These are phyloP conservation scores for Saccharomyces hybrid DNA, from an alignment of 1,139 yeast genomes.

Conservation along the genomic window DNA sequence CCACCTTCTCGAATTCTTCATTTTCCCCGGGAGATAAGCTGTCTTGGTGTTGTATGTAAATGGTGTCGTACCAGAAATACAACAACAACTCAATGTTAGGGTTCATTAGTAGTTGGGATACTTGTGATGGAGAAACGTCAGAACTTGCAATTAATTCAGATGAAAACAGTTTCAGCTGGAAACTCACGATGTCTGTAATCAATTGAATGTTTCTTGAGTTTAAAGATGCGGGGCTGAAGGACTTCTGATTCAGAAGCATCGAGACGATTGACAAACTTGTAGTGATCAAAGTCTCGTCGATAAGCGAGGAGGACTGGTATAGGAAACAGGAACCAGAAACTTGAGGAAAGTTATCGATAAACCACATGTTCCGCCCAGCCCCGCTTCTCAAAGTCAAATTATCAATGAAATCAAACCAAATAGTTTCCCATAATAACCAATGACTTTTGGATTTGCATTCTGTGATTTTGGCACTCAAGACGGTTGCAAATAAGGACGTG, in stretches of 20 bases:
- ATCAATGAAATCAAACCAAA: constrained; percentile 25
- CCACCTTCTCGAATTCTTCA: not conserved
- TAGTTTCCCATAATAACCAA: constrained; percentile 21
- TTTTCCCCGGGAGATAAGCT: not conserved
- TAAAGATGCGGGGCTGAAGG: not conserved
- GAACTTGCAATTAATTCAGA: constrained; percentile 2
- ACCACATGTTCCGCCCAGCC: constrained; percentile 13
- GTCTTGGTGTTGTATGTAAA: not conserved
- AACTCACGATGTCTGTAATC: constrained; percentile 3
- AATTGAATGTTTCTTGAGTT: constrained; percentile 2
- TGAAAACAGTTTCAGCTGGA: constrained; percentile 4
- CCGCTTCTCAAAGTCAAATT: constrained; percentile 8
- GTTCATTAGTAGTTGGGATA: not conserved
- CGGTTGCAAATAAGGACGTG: not conserved
- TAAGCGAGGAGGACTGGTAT: not conserved
- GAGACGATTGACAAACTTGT: constrained; percentile 7
- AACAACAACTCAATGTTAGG: not conserved
- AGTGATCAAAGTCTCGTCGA: not conserved
- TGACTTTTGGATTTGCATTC: constrained; percentile 12
- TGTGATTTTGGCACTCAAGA: not conserved
- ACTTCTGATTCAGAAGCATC: constrained; percentile 15
- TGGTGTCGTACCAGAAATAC: not conserved
- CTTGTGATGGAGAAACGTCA: not conserved
- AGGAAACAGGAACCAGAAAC: not conserved
- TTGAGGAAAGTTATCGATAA: constrained; percentile 6